phyloP scores from a whole-genome alignment of 2,329 filamentous ascomycete genomes.

The Atkinsonella hypoxylon region DNA sequence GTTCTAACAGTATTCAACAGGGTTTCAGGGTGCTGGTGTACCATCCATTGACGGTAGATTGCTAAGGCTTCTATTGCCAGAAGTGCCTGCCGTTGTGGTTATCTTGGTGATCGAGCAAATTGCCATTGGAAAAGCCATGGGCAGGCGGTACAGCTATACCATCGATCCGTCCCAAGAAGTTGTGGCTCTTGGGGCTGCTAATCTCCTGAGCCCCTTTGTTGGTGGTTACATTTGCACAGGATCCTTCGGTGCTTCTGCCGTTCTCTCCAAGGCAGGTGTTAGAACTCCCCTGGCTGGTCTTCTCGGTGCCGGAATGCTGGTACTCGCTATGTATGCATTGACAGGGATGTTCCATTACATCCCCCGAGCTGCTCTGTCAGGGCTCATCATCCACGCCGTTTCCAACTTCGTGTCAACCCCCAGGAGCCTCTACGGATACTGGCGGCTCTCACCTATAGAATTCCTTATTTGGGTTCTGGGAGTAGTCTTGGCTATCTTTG shows the following conservation, averaged over 20 bases:
- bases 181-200: constrained; percentile 65
- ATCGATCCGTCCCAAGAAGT: constrained; percentile 71
- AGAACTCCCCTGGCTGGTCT: constrained; percentile 67
- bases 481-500: constrained; percentile 45
- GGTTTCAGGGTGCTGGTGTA: constrained; percentile 52
- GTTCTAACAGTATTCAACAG: constrained; percentile 18
- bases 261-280: constrained; percentile 75
- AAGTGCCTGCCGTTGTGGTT: constrained; percentile 62
- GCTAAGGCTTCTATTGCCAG: constrained; percentile 42
- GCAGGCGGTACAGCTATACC: constrained; percentile 65
- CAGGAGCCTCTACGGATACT: constrained; percentile 65
- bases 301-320: constrained; percentile 63
- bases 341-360: constrained; percentile 75
- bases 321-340: constrained; percentile 67
- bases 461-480: constrained; percentile 64
- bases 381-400: constrained; percentile 75
- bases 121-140: constrained; percentile 74
- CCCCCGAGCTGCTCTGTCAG: constrained; percentile 56
- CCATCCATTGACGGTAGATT: constrained; percentile 44
- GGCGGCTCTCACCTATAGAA: constrained; percentile 63
- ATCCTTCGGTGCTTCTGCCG: constrained; percentile 56
- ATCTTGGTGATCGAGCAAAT: constrained; percentile 75
- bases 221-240: constrained; percentile 38
- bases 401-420: constrained; percentile 64
- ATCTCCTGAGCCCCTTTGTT: constrained; percentile 63